Evolutionary conservation across 305 asterid genomes (phyloP), one percentile per base, ranked within the genome.

Genomic region (Fraxinus dipetala): DNA sequence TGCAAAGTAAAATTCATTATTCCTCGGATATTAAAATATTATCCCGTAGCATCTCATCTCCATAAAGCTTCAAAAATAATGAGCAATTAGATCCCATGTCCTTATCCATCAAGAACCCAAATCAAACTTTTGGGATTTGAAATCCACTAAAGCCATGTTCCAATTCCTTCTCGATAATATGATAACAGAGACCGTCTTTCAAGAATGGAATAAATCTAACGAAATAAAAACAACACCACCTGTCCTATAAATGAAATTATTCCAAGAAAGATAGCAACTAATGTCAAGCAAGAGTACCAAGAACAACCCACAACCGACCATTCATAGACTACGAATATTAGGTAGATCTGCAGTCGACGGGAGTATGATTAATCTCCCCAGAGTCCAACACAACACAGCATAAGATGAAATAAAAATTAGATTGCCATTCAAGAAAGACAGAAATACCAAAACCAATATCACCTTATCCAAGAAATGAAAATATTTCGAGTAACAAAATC

Each of bases 1-100:
- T 90, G 78, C 82, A 85, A 76, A 88, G 80, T 76, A 91, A 92
- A 91, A 84, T 87, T 86, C 88, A 86, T 84, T 79, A 87, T 91
- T 90, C 85, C 85, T n/a, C 38, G 30, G 76, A 35, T 74, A 61
- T 35, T 56, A 56, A 61, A 83, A 74, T 70, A 31, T 3, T n/a
- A 32, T 78, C 54, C 77, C 16, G 13, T 72, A 54, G 72, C 74
- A 84, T 89, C 87, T 82, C 38, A 80, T 84, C 87, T 80, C 80
- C 32, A 82, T 35, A 80, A 75, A 76, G 82, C 76, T 75, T 85
- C 85, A 78, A 56, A n/a, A 77, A 20, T 11, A 82, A 80, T 77
- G 28, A 28, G 76, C 74, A 32, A 16, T 86, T 35, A 78, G 78
- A 83, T 79, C 83, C 20, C 84, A 70, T 80, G 80, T 78, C 83